phyloP scores from a whole-genome alignment of 2,329 filamentous ascomycete species.

The Sporothrix curviconia region DNA sequence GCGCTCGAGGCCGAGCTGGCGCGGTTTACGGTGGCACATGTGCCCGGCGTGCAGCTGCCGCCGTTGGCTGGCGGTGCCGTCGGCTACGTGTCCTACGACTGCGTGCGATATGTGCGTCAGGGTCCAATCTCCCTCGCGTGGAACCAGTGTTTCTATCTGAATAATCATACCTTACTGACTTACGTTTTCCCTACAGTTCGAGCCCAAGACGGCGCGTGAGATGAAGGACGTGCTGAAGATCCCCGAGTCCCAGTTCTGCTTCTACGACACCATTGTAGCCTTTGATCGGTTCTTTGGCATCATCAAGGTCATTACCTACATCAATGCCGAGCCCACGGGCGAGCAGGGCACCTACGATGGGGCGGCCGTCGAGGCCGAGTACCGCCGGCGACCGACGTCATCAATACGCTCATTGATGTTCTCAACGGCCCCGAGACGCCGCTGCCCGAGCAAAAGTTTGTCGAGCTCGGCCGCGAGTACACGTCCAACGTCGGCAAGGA shows the following conservation, averaged over 20 bases:
- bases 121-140: not conserved
- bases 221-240: conserved; percentile 84
- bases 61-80: conserved; percentile 87
- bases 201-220: conserved; percentile 86
- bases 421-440: conserved; percentile 70
- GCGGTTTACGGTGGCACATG: conserved; percentile 69
- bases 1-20: conserved; percentile 74
- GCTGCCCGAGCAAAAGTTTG: conserved; percentile 67
- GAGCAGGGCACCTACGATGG: conserved; percentile 15
- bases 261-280: conserved; percentile 89
- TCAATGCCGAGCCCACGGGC: conserved; percentile 46
- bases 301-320: conserved; percentile 88
- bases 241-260: conserved; percentile 93
- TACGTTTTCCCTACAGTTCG: conserved; percentile 56
- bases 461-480: conserved; percentile 69
- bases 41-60: conserved; percentile 77
- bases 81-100: conserved; percentile 96
- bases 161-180: not conserved
- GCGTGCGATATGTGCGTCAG: conserved; percentile 60
- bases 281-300: conserved; percentile 93
- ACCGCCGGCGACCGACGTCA: conserved; percentile 59
- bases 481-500: conserved; percentile 83
- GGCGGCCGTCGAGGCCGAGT: conserved; percentile 53
- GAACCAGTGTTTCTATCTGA: not conserved
- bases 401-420: conserved; percentile 62